Evolutionary conservation across 371 early-diverging fungal species (phyloP), one percentile per base, ranked within the genome.

Genomic region (Ecytonucleospora hepatopenaei): DNA sequence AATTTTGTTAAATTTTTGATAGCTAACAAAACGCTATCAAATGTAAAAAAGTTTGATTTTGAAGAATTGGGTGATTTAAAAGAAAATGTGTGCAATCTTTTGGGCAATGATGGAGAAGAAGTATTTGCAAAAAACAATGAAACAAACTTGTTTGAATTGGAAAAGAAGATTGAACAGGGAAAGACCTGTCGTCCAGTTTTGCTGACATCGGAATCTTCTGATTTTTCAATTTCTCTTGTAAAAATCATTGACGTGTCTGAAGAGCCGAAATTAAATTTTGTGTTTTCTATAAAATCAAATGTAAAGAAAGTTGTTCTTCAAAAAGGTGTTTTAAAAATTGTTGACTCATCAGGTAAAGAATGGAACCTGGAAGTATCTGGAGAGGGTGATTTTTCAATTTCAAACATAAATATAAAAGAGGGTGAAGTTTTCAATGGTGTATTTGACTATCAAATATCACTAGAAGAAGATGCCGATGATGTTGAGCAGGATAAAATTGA

Each of bases 131-230:
- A 8, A 8, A n/a, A 12, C 40, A 40, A 8, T 40, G 40, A 40
- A n/a, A n/a, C n/a, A n/a, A n/a, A n/a, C n/a, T n/a, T n/a, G n/a
- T n/a, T n/a, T n/a, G n/a, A n/a, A n/a, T n/a, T n/a, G n/a, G n/a
- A n/a, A n/a, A n/a, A n/a, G n/a, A n/a, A n/a, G n/a, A n/a, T n/a
- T n/a, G 19, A 54, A 8, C 16, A 57, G 15, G 51, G 69, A 24
- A 74, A 74, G 55, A 59, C 48, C 26, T 74, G 71, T 35, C 64
- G 68, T 55, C 56, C 62, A 48, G 59, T 74, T 59, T 1, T 32
- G 15, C 60, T 74, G 4, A 71, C 46, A 19, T 34, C 61, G 16
- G 28, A 67, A 35, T 54, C 3, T 33, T 35, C 47, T 53, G 73
- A 73, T 48, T 54, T 73, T 28, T 24, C 28, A 23, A 48, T 69